A percentile compares a stretch with the other conserved stretches of the same genome.
Conservation (phyloP, 148 eudicot species). For the Gaultheria prostrata region DNA sequence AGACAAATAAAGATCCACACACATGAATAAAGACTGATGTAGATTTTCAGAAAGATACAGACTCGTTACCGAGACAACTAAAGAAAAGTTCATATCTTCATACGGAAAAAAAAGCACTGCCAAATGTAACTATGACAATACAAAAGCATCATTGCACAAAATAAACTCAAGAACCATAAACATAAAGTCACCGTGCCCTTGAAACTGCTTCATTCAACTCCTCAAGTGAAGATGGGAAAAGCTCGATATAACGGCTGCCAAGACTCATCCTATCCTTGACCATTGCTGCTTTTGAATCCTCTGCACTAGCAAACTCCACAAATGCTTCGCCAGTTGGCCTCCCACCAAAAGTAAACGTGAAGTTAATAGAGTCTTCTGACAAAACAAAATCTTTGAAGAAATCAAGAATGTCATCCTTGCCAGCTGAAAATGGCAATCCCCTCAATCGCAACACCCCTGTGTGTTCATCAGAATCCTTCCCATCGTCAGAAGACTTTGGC, state of each 20-base stretch:
- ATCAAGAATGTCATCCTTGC: slow-evolving; percentile 77
- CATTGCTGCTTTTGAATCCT: slow-evolving; percentile 85
- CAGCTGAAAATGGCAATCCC: slow-evolving; percentile 95
- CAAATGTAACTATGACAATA: neutral
- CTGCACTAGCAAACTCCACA: slow-evolving; percentile 68
- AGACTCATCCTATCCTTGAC: slow-evolving; percentile 90
- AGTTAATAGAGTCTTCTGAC: slow-evolving; percentile 67
- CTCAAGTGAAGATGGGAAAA: slow-evolving; percentile 64
- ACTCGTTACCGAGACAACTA: neutral
- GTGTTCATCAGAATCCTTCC: slow-evolving; percentile 45
- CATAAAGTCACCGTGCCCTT: slow-evolving; percentile 44
- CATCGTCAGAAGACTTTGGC: slow-evolving; percentile 51
- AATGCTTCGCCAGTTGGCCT: slow-evolving; percentile 95
- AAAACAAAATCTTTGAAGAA: slow-evolving; percentile 73
- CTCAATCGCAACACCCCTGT: slow-evolving; percentile 72
- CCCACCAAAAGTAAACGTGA: slow-evolving; percentile 54
- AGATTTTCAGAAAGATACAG: neutral
- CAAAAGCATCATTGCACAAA: neutral
- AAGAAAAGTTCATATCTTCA: neutral
- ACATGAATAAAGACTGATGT: neutral
- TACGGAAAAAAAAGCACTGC: neutral
- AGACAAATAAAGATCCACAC: neutral
- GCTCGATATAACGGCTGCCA: slow-evolving; percentile 94
- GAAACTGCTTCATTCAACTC: slow-evolving; percentile 72
- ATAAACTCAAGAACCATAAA: neutral